Evolutionary conservation across 306 rosid genomes (phyloP).

Genomic region (cucumber (Cucumis sativus)): DNA sequence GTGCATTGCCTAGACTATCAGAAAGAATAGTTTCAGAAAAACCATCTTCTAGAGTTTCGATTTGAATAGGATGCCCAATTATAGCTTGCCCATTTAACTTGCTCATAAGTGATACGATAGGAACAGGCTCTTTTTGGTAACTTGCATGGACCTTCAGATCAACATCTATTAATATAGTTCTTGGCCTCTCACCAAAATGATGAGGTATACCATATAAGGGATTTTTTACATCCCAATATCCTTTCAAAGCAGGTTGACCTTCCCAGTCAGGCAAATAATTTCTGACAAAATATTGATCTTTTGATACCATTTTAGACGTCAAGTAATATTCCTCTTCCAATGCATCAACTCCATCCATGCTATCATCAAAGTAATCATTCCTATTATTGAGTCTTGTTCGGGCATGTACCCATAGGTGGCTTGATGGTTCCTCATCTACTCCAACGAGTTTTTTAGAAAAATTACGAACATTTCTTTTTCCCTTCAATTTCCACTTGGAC

Average conservation of each 20-base stretch:
- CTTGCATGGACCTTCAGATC: constrained; percentile 86
- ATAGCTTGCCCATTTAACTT: constrained; percentile 81
- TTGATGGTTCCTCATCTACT: constrained; percentile 40
- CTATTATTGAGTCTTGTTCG: constrained; percentile 14
- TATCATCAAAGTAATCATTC: constrained; percentile 24
- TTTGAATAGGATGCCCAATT: constrained; percentile 83
- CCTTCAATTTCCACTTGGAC: constrained; percentile 91
- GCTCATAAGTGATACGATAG: constrained; percentile 83
- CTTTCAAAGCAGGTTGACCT: constrained; percentile 44
- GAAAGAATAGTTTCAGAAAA: constrained; percentile 49
- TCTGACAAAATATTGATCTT: constrained; percentile 24
- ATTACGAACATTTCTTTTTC: constrained; percentile 78
- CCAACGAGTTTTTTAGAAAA: constrained; percentile 50
- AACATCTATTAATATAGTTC: constrained; percentile 58
- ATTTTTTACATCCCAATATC: constrained; percentile 51
- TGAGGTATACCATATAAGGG: constrained; percentile 26
- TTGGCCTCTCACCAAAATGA: constrained; percentile 39
- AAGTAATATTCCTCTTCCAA: constrained; percentile 43
- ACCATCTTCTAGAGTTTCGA: constrained; percentile 72
- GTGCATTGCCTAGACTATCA: constrained; percentile 44
- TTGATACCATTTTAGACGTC: constrained; percentile 32
- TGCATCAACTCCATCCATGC: constrained; percentile 34
- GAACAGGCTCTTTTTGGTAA: constrained; percentile 73
- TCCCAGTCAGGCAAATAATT: constrained; percentile 49
- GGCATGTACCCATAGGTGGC: constrained; percentile 18